These are phyloP conservation scores for Diaporthe sp. DNA, from an alignment of 2,329 filamentous ascomycete species.

Conservation along the genomic window DNA sequence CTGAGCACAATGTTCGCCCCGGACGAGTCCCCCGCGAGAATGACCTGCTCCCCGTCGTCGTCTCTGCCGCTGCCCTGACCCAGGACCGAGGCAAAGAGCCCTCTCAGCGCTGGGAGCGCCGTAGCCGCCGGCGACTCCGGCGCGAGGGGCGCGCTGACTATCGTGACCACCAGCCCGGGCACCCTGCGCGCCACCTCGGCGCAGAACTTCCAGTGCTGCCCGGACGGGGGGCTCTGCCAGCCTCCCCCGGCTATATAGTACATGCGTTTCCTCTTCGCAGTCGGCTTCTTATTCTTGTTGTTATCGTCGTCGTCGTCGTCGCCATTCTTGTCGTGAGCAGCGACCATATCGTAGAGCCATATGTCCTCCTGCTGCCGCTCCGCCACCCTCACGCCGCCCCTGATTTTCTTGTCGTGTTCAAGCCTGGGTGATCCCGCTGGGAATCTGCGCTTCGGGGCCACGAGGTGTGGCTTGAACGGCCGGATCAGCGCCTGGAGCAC, in stretches of 20 bases:
- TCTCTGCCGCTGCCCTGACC: not conserved
- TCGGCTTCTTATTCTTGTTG: not conserved
- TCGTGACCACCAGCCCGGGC: not conserved
- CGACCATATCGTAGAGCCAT: not conserved
- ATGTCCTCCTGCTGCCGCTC: not conserved
- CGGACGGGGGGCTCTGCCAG: not conserved
- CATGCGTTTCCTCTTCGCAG: not conserved
- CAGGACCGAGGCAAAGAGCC: not conserved
- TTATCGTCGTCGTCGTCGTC: no score
- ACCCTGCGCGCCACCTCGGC: not conserved
- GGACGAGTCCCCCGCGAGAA: not conserved
- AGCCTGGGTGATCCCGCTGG: conserved; percentile 1
- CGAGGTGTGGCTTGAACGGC: conserved; percentile 6
- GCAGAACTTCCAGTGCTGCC: conserved; percentile 11
- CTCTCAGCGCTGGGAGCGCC: not conserved
- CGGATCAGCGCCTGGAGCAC: not conserved
- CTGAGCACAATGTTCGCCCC: not conserved
- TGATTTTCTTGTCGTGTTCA: not conserved
- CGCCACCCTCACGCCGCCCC: not conserved
- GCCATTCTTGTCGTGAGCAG: not conserved
- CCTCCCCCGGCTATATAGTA: not conserved
- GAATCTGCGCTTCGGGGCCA: conserved; percentile 1
- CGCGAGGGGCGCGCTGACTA: conserved; percentile 1
- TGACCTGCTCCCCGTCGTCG: not conserved
- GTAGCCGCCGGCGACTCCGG: not conserved